Base-by-base conservation (phyloP, 2,329 filamentous ascomycete genomes). In the Pestalotiopsis sp. region DNA sequence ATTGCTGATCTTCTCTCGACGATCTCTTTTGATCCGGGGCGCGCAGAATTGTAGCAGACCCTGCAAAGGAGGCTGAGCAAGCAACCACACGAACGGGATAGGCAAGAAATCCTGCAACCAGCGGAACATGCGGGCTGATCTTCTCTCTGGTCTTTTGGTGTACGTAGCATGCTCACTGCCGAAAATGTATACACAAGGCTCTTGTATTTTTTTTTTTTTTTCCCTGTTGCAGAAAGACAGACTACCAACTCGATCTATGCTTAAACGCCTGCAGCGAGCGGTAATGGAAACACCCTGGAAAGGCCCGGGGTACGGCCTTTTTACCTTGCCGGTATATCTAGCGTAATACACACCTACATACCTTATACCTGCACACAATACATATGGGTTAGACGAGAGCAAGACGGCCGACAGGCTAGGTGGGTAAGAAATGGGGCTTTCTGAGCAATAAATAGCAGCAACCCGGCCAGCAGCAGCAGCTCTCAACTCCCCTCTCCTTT, bases 391-490 rank as follows among this genome's bases (percentile, higher is more conserved):
- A 27, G 27, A 27, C 27, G 27, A 27, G 27, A 4, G 4, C 25
- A 36, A 36, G 31, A 36, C 31, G 31, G 31, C 31, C 31, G 31
- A 36, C 7, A 9, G 31, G 31, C 31, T 7, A n/a, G 17, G 59
- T 20, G 27, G 27, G 57, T 59, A 59, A 36, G 23, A 14, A 27
- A 59, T 23, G n/a, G n/a, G 31, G 31, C 36, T 17, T n/a, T 25
- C 17, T 38, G n/a, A 17, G 59, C 59, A 62, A 62, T 39, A 62
- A 62, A 62, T 62, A 62, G 59, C 59, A 62, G 27, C 59, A 41
- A 12, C 12, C 58, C 9, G 20, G n/a, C 12, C 57, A 23, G 20
- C 20, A 13, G 7, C 27, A 31, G 7, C 27, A 31, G 31, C 27
- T 60, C 58, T 60, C 9, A 4, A 20, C 52, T 23, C 17, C n/a